A percentile compares a stretch with the other conserved stretches of the same genome.
phyloP scores from a whole-genome alignment of 805 yeast genomes.

The Schwanniomyces polymorphus region DNA sequence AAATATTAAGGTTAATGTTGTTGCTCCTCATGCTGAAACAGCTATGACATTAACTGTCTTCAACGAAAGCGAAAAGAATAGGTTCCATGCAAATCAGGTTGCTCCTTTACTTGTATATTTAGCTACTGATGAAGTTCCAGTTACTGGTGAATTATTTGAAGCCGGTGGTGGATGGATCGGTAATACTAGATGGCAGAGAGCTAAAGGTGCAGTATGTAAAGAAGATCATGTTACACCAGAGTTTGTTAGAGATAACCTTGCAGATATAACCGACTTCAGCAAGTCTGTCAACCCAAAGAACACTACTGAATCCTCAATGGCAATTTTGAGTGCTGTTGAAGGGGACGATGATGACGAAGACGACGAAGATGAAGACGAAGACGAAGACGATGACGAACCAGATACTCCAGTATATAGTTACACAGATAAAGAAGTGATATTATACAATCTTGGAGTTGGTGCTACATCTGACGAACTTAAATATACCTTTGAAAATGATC shows the following conservation, averaged over 20 bases:
- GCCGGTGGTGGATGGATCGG: constrained; percentile 98
- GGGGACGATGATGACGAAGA: constrained; percentile 49
- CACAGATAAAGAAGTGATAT: constrained; percentile 68
- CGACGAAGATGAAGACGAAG: constrained; percentile 39
- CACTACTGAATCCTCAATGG: constrained; percentile 78
- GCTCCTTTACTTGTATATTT: constrained; percentile 86
- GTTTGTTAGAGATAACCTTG: constrained; percentile 67
- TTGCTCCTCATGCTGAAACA: constrained; percentile 98
- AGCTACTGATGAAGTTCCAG: constrained; percentile 69
- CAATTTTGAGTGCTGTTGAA: constrained; percentile 66
- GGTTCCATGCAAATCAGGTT: constrained; percentile 83
- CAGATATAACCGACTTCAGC: constrained; percentile 62
- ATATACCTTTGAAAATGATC: constrained; percentile 74
- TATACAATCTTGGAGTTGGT: constrained; percentile 90
- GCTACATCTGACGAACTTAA: constrained; percentile 75
- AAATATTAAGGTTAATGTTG: constrained; percentile 73
- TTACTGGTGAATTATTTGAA: constrained; percentile 83
- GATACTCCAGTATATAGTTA: constrained; percentile 53
- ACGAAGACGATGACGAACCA: constrained; percentile 32
- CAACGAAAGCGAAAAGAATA: constrained; percentile 74
- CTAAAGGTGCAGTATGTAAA: constrained; percentile 75
- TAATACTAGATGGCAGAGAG: constrained; percentile 91
- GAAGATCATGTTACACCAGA: constrained; percentile 62
- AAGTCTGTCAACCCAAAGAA: constrained; percentile 57
- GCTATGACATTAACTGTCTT: constrained; percentile 93